Evolutionary conservation across 2,329 filamentous ascomycete species (phyloP).

Genomic region (Colletotrichum spaethianum): DNA sequence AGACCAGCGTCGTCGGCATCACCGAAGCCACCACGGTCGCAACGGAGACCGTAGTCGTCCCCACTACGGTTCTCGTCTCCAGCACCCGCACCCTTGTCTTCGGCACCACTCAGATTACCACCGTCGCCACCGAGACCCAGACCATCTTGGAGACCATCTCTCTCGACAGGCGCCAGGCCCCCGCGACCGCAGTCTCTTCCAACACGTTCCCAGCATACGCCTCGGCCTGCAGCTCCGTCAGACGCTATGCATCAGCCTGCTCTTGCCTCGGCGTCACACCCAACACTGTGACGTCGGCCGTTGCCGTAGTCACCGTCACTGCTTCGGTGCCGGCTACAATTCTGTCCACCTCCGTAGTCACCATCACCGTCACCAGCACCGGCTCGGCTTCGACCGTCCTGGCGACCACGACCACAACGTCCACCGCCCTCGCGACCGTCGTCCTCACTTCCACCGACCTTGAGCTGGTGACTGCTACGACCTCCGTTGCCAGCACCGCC

Average conservation of each 20-base stretch:
- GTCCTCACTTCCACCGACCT: conserved; percentile 21
- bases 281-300: conserved; percentile 41
- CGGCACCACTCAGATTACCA: conserved; percentile 36
- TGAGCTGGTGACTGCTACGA: conserved; percentile 28
- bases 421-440: conserved; percentile 18
- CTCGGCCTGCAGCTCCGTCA: conserved; percentile 43
- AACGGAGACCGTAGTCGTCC: conserved; percentile 31
- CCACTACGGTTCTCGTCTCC: conserved; percentile 33
- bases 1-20: conserved; percentile 18
- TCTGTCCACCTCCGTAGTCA: conserved; percentile 34
- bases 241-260: conserved; percentile 46
- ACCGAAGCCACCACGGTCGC: conserved; percentile 30
- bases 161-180: conserved; percentile 29
- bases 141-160: conserved; percentile 34
- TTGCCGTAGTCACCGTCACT: conserved; percentile 32
- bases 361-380: conserved; percentile 35
- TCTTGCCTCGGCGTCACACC: conserved; percentile 45
- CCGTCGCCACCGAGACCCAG: conserved; percentile 38
- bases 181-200: conserved; percentile 7
- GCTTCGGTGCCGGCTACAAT: conserved; percentile 37
- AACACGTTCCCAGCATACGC: conserved; percentile 44
- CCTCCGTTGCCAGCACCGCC: conserved; percentile 28
- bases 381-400: conserved; percentile 15
- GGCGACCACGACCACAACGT: conserved; percentile 1
- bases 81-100: conserved; percentile 34